These are phyloP conservation scores for Gonapodya sp. DNA, from an alignment of 192 early-diverging fungal species.

Conservation along the genomic window DNA sequence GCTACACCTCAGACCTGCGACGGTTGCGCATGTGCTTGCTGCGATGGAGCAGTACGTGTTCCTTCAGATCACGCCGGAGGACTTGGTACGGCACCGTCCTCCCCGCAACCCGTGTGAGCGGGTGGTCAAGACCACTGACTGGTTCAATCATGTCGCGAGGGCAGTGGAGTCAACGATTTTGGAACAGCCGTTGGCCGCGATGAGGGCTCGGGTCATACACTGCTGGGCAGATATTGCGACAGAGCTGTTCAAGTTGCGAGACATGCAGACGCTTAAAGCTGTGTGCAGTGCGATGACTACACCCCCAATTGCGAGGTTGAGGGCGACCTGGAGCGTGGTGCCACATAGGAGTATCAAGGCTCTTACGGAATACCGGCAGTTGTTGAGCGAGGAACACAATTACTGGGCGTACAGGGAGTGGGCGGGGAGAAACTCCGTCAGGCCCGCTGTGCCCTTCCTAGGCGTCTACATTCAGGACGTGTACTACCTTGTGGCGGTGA, in stretches of 20 bases:
- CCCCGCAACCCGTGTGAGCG: conserved; percentile 46
- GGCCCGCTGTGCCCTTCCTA: conserved; percentile 62
- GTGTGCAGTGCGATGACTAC: conserved; percentile 56
- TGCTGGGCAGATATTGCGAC: conserved; percentile 62
- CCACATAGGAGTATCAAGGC: conserved; percentile 50
- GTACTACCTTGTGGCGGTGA: conserved; percentile 58
- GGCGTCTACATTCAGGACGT: conserved; percentile 68
- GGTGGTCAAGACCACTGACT: conserved; percentile 57
- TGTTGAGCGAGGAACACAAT: conserved; percentile 62
- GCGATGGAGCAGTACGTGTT: conserved; percentile 59
- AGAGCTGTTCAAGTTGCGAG: conserved; percentile 43
- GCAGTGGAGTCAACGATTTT: conserved; percentile 63
- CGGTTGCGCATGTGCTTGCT: not conserved
- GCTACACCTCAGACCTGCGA: not conserved
- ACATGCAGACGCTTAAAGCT: conserved; percentile 64
- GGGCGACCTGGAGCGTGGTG: conserved; percentile 62
- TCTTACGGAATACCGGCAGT: conserved; percentile 36
- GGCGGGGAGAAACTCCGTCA: conserved; percentile 30
- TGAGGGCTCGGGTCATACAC: conserved; percentile 47
- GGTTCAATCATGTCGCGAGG: conserved; percentile 73
- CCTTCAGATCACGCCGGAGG: conserved; percentile 42
- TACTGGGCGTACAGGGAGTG: conserved; percentile 60
- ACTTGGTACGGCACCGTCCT: conserved; percentile 47
- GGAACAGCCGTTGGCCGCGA: conserved; percentile 39
- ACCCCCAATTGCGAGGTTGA: conserved; percentile 57